Base-by-base conservation (phyloP, 2,329 filamentous ascomycete genomes). In the Westerdykella ornata region DNA sequence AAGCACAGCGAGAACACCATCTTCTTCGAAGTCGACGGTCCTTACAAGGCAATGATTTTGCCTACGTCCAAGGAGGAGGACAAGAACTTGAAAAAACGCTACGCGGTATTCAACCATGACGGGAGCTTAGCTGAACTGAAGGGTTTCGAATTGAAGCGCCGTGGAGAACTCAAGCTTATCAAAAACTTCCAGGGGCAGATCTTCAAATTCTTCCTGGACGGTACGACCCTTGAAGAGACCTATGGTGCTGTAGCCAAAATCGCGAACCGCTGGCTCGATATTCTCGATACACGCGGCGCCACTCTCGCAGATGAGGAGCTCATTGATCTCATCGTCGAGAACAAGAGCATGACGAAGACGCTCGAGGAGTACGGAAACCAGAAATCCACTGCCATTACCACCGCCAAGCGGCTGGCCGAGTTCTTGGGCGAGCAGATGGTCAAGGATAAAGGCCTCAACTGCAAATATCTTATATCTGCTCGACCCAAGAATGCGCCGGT, bases 131-230 rank as follows among this genome's bases (percentile, higher is more conserved):
- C 92, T 12, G 92, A 98, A 63, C 67, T 98, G 60, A 98, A 98
- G 62, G 92, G 92, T 5, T 98, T 98, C 60, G 92, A 98, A 60
- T 82, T 98, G 51, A 98, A 98, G 73, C 83, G 92, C 63, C 80
- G 92, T 78, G 92, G 92, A 73, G 92, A 98, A 70, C 72, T 98
- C 54, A 98, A 98, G 71, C 82, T 98, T 54, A 98, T 98, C 77
- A 98, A 98, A 69, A 98, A 97, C 62, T 98, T 98, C 66, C 92
- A 98, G 66, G 88, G 92, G 45, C 92, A 98, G 60, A 95, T 98
- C 52, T 98, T 98, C 82, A 96, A 95, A 63, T 97, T 98, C 69
- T 98, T 98, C 70, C 72, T 98, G 5, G 90, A 98, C 59, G 92
- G 92, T 5, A 77, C 79, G 3, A 94, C 88, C 0, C 74, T 98